These are phyloP conservation scores for Moesziomyces antarcticus DNA, from an alignment of 1,284 basidiomycete species.

Conservation along the genomic window DNA sequence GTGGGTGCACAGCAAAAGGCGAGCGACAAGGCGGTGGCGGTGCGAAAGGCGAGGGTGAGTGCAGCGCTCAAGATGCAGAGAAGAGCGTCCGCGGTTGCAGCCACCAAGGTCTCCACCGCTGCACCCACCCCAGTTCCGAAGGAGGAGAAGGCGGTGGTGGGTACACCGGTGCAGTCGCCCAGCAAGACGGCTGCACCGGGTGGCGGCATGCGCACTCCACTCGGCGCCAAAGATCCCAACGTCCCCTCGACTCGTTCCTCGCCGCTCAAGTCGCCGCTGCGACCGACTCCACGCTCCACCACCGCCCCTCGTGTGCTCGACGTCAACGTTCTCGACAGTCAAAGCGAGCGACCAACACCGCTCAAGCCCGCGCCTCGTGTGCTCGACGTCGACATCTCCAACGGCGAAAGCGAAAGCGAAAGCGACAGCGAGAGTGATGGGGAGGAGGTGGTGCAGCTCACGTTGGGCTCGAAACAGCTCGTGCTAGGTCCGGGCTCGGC, in stretches of 20 bases:
- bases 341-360: no score
- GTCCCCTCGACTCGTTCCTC: slow-evolving; percentile 9
- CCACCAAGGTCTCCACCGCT: no score
- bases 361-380: no score
- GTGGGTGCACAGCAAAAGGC: slow-evolving; percentile 9
- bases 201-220: slow-evolving; percentile 14
- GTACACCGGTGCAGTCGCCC: background rate
- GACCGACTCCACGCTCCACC: slow-evolving; percentile 3
- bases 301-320: background rate
- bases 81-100: slow-evolving; percentile 4
- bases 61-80: slow-evolving; percentile 13
- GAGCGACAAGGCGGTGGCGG: slow-evolving; percentile 9
- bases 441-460: slow-evolving; percentile 24
- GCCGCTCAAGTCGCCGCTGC: slow-evolving; percentile 3
- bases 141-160: no score
- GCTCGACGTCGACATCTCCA: no score
- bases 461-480: slow-evolving; percentile 12
- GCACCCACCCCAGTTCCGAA: background rate
- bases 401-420: no score
- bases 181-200: background rate
- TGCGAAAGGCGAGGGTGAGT: slow-evolving; percentile 12
- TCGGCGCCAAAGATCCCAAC: slow-evolving; percentile 24
- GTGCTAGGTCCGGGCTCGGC: slow-evolving; percentile 22
- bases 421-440: slow-evolving; percentile 11
- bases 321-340: no score